These are phyloP conservation scores for Pharnaceum exiguum DNA, from an alignment of 148 eudicot genomes.

Conservation along the genomic window DNA sequence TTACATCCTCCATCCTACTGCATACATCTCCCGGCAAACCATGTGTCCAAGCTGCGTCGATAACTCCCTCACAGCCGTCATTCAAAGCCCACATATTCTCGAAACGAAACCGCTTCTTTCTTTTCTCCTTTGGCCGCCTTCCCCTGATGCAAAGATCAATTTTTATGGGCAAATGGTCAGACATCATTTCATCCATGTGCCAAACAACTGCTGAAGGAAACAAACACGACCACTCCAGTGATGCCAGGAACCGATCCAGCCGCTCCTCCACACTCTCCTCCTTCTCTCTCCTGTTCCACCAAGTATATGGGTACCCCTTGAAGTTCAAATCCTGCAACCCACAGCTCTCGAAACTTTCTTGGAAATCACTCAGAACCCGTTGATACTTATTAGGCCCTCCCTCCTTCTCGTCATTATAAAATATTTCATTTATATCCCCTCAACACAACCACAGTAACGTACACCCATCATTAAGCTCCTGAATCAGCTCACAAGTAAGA, in stretches of 20 bases:
- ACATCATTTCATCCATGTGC: not conserved
- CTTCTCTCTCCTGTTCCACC: not conserved
- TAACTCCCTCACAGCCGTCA: not conserved
- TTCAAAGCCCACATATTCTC: not conserved
- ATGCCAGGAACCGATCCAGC: not conserved
- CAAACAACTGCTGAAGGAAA: not conserved
- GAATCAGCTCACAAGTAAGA: not conserved
- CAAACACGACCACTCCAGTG: not conserved
- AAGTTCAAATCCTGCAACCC: not conserved
- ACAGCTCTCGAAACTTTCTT: not conserved
- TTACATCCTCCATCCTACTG: not conserved
- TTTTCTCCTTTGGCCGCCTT: not conserved
- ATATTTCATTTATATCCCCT: not conserved
- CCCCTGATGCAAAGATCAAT: rapidly evolving
- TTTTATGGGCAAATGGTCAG: not conserved
- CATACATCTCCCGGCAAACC: not conserved
- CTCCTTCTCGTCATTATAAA: not conserved
- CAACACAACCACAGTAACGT: not conserved
- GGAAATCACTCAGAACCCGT: not conserved
- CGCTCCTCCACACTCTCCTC: not conserved
- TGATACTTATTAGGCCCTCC: not conserved
- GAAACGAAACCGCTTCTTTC: not conserved
- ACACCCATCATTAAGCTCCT: not conserved
- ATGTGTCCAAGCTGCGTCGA: not conserved
- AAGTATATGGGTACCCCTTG: not conserved